Base-by-base conservation (phyloP, 1,284 basidiomycete species). In the Marasmius oreades region DNA sequence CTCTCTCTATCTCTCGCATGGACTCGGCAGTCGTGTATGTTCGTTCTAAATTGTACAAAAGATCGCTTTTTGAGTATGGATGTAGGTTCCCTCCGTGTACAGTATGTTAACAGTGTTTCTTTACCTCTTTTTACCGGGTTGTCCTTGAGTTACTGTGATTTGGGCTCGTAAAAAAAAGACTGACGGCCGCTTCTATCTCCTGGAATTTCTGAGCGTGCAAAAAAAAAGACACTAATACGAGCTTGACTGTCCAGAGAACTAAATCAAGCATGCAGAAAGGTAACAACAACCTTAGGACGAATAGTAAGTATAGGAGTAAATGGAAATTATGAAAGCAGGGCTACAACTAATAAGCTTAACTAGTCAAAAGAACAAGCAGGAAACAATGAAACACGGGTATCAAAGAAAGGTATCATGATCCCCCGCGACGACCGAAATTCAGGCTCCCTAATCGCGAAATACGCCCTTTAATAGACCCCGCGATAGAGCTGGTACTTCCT, bases 361-460 rank as follows among this genome's bases (percentile, higher is more conserved):
- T 39, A 53, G 46, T 48, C 42, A 52, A 43, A 48, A 55, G 51
- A 24, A 55, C 48, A 50, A 45, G 55, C 51, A 37, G 57, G 18
- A 18, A 51, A 22, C 56, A 58, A 54, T 36, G 33, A 36, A 48
- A 37, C 53, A 45, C 8, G 20, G 55, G 22, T 57, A 50, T 58
- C 54, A 31, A 56, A 8, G n/a, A 34, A 18, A 23, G 5, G 16
- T 37, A 55, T 61, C 45, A 65, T 47, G 66, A 76, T 52, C 71
- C 72, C 31, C 78, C 78, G 64, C 77, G 74, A 26, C 86, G 79
- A 36, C 84, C 82, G 66, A 89, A 86, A 62, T 76, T 88, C 34
- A 90, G 71, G 63, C 86, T 89, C 26, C 88, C 87, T 57, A 90
- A 82, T 44, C 85, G 80, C 31, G 87, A 88, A 63, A 90, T 81